Evolutionary conservation across 2,329 filamentous ascomycete genomes (phyloP), one percentile per base, ranked within the genome.

Genomic region (Chrysoporthe austroafricana): DNA sequence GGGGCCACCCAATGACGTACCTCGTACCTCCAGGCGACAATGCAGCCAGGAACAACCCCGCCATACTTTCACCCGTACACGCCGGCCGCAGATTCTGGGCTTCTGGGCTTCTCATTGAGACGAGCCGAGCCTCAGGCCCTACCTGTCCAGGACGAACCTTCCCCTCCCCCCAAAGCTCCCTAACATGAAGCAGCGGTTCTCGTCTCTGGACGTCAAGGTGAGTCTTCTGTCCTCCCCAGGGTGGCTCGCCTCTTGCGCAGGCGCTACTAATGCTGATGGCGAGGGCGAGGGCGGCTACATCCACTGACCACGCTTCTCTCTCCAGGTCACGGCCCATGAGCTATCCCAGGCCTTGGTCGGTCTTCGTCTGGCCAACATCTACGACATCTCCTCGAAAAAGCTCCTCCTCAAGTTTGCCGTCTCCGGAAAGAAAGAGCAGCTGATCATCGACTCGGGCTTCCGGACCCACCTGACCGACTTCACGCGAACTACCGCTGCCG

Each of bases 381-480:
- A 99, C 82, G 96, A 99, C 78, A 88, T 99, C 69, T 97, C 93
- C 70, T 94, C 94, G 72, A 94, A 95, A 76, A 97, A 98, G 76
- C 93, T 98, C 76, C 89, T 98, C 36, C 87, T 99, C 79, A 98
- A 97, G 77, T 96, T 99, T 76, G 90, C 94, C 66, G 97, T 96
- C 78, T 93, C 95, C 56, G 90, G 95, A 75, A 87, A 90, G 72
- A 94, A 94, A 79, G 91, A 96, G 77, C 95, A 98, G 78, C 85
- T 99, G 39, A 84, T 99, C 63, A 89, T 99, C 74, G 96, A 99
- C 78, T 96, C 93, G 1, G 96, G 96, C 42, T 99, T 99, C 79
- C 93, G 96, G 76, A 96, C 93, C 79, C 96, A 99, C 77, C 84
- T 98, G 68, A 98, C 96, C 43, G 89, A 91, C 73, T 99, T 97